phyloP scores from a whole-genome alignment of 495 filamentous ascomycete species.

The Amniculicola lignicola region DNA sequence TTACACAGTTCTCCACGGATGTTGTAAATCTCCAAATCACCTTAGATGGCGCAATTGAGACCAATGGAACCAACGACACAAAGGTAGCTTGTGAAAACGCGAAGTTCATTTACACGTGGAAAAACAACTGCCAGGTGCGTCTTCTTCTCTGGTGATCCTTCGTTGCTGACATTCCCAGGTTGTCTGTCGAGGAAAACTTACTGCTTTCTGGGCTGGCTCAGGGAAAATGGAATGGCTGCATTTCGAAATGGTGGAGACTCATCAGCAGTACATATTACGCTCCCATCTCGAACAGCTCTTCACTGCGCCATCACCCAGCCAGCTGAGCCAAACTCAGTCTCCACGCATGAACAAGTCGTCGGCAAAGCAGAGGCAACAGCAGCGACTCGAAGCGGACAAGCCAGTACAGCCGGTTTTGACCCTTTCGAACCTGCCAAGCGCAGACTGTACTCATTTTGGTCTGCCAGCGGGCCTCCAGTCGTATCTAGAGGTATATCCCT shows the following conservation, averaged over 20 bases:
- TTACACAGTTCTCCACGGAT: constrained; percentile 78
- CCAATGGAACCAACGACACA: constrained; percentile 4
- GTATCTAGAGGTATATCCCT: constrained; percentile 40
- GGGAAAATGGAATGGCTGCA: constrained; percentile 38
- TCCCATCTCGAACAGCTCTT: constrained; percentile 33
- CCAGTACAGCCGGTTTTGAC: constrained; percentile 34
- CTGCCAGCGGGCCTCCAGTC: constrained; percentile 34
- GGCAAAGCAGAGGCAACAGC: constrained; percentile 24
- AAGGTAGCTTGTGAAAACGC: constrained; percentile 34
- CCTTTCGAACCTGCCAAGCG: constrained; percentile 34
- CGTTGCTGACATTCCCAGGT: constrained; percentile 3
- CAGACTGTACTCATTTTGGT: constrained; percentile 31
- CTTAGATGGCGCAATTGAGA: constrained; percentile 53
- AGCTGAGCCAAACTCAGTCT: constrained; percentile 33
- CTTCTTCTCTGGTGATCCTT: constrained; percentile 19
- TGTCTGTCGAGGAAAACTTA: constrained; percentile 31
- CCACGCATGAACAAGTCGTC: constrained; percentile 43
- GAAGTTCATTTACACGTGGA: constrained; percentile 40
- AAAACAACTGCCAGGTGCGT: constrained; percentile 39
- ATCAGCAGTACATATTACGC: constrained; percentile 37
- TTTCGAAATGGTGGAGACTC: constrained; percentile 35
- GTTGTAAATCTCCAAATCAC: constrained; percentile 76
- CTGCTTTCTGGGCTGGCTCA: constrained; percentile 35
- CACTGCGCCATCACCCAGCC: constrained; percentile 30
- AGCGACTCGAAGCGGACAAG: constrained; percentile 22